Conservation (phyloP, 805 yeast genomes). For the Yarrowia sp. region DNA sequence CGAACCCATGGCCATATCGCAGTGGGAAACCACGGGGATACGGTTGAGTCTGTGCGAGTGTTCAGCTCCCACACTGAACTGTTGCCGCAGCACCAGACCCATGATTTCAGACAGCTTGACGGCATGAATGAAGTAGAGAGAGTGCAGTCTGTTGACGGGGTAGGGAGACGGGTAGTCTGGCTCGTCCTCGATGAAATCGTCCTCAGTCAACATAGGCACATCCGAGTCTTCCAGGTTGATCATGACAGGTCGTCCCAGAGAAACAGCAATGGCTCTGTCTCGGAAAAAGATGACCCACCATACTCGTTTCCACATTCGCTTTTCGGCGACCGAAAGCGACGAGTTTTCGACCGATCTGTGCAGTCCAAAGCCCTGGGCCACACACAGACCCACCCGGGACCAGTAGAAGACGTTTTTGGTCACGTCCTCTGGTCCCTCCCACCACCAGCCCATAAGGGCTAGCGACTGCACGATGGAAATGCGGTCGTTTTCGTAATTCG, state of each 20-base stretch:
- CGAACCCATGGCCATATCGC: constrained; percentile 72
- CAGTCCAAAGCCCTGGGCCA: constrained; percentile 74
- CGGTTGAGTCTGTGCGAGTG: constrained; percentile 42
- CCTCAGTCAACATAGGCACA: constrained; percentile 64
- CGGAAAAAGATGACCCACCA: constrained; percentile 78
- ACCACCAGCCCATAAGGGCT: constrained; percentile 59
- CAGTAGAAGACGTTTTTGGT: constrained; percentile 65
- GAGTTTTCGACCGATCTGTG: constrained; percentile 51
- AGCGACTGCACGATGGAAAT: constrained; percentile 59
- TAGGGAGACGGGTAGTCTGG: constrained; percentile 42
- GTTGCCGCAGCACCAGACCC: constrained; percentile 65
- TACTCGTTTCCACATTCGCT: constrained; percentile 57
- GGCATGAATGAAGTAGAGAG: constrained; percentile 56
- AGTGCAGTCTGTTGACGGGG: constrained; percentile 48
- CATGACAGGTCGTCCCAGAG: constrained; percentile 68
- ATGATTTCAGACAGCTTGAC: constrained; percentile 68
- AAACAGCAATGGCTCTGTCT: constrained; percentile 65
- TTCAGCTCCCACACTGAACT: constrained; percentile 67
- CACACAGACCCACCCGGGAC: constrained; percentile 63
- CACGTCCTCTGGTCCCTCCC: constrained; percentile 72
- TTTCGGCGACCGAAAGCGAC: constrained; percentile 43
- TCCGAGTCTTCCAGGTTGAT: constrained; percentile 72
- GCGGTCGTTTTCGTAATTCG: constrained; percentile 64
- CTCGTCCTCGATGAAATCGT: constrained; percentile 59
- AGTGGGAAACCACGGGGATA: constrained; percentile 53